Evolutionary conservation across 164 flowering plant genomes (phyloP), one percentile per base, ranked within the genome.

Genomic region (Liriodendron chinense): DNA sequence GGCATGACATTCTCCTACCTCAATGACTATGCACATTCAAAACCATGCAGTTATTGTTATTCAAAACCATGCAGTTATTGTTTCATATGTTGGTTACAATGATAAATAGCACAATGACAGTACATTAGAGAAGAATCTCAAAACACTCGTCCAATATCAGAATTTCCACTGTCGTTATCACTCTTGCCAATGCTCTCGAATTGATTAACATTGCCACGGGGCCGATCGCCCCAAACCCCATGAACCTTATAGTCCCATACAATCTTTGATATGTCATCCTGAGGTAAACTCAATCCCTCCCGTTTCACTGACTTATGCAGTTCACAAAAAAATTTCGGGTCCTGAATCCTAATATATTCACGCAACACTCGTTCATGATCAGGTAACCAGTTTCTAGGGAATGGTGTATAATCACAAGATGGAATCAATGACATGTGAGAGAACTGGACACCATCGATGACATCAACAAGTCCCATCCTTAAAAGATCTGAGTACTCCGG

Each of bases 401-500:
- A 89, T 73, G 97, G 97, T 47, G 94, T 84, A 81, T 96, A 96
- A 87, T 94, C 98, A 81, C 99, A 96, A 26, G 93, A 87, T 12
- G 99, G 99, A 75, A 96, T 96, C 75, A 75, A 78, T 16, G 96
- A 87, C 99, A 92, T 91, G 72, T 78, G 98, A 12, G 98, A 90
- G 78, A 96, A 96, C 75, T 88, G 98, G 78, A 94, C 91, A 57
- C 97, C 97, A 71, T 87, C 88, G 75, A 96, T 96, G 62, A 85
- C 88, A 79, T 96, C 98, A 53, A 91, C 94, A 68, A 94, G 89
- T 57, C 99, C 99, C 95, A 89, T 89, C 83, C 97, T 89, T 80
- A 96, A 80, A 64, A 94, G 92, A 82, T 96, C 97, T 12, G 99
- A 89, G 82, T 91, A 94, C 77, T 96, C 98, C 4, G 97, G 95